Conservation (phyloP, 2,329 filamentous ascomycete species). For the Sclerotinia sclerotiorum region DNA sequence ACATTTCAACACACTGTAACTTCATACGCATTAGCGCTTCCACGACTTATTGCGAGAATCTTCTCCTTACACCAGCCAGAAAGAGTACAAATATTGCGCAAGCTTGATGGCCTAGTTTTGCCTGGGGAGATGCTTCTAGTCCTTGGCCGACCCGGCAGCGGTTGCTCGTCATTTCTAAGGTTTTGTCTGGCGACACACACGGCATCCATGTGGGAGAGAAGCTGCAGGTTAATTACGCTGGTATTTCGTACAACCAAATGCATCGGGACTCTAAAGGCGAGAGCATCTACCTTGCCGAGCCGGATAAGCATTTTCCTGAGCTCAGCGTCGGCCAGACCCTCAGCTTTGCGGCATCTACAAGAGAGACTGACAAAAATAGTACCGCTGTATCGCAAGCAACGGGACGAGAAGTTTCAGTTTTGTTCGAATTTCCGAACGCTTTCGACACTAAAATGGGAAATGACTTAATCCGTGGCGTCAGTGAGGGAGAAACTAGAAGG, state of each 20-base stretch:
- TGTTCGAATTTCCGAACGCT: conserved; percentile 70
- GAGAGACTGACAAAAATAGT: not conserved
- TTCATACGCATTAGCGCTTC: no score
- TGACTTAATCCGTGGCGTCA: conserved; percentile 64
- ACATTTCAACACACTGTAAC: no score
- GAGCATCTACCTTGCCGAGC: conserved; percentile 61
- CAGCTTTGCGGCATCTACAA: conserved; percentile 66
- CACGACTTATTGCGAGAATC: no score
- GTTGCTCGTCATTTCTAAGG: conserved; percentile 63
- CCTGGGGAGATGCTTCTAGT: conserved; percentile 66
- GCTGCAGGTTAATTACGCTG: conserved; percentile 60
- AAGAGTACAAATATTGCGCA: conserved; percentile 49
- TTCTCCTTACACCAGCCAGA: no score
- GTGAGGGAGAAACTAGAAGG: conserved; percentile 71
- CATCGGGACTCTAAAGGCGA: conserved; percentile 54
- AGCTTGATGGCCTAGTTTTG: conserved; percentile 61
- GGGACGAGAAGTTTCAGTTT: conserved; percentile 61
- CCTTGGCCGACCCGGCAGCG: conserved; percentile 59
- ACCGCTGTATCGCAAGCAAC: conserved; percentile 10
- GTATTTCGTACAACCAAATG: conserved; percentile 35
- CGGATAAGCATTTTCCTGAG: conserved; percentile 70
- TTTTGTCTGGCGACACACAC: conserved; percentile 52
- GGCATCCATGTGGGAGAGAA: conserved; percentile 52
- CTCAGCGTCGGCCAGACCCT: conserved; percentile 71
- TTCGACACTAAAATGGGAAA: conserved; percentile 71